Base-by-base conservation (phyloP, 164 flowering plant genomes). In the Magnolia kwangsiensis region DNA sequence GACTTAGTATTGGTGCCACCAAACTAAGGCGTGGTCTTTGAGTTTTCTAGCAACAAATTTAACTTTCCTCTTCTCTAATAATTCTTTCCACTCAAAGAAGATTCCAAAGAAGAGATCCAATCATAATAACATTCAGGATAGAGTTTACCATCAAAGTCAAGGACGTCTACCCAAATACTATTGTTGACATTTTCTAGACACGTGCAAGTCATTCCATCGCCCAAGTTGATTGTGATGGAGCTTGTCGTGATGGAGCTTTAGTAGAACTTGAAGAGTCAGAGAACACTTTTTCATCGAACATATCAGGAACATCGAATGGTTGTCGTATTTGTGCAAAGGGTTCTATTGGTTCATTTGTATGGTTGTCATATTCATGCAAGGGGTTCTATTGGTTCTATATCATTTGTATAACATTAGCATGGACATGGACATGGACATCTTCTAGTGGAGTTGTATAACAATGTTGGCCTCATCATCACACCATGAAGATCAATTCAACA, bases 21-120 rank as follows among this genome's bases (percentile, higher is more conserved):
- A 76, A 70, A 70, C 59, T 49, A 61, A 45, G 14, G 49, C 74
- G 61, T 70, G 69, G 3, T 49, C 58, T 11, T 71, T 76, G 21
- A 76, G 59, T 49, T 61, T 71, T 58, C 69, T 76, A 21, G 69
- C 20, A 21, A 76, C 31, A n/a, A 76, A 20, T 31, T 31, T 16
- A 0, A 51, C 77, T 29, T 75, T 68, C 51, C 72, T 27, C 55
- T 18, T 72, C 11, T 67, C 66, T 4, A n/a, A 27, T 8, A 75
- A n/a, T 11, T 76, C 73, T 10, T 69, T 72, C 64, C 74, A 51
- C 21, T 72, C 37, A 72, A 51, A 72, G 37, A 31, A 31, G 1
- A 2, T 1, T 31, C 1, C 37, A 1, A 31, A 1, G 37, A 31
- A 31, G 5, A 1, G 37, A 31, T 31, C 37, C 5, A 31, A 31